Conservation (phyloP, 2,329 filamentous ascomycete species). For the Mycosphaerella arachidis region DNA sequence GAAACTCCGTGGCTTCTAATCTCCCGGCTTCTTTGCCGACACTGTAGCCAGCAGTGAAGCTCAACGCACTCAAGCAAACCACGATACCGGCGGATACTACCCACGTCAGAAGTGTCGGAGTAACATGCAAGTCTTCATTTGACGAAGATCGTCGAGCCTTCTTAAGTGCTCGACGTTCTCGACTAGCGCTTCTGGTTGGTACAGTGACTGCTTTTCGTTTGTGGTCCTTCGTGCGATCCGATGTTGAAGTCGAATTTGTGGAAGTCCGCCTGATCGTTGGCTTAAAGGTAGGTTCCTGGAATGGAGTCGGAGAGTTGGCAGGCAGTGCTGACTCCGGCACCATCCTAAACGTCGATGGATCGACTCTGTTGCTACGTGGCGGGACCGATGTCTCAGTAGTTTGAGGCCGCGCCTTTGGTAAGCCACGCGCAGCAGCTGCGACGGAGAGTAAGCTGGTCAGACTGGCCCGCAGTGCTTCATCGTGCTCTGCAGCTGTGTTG, state of each 20-base stretch:
- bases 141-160: constrained; percentile 37
- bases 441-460: constrained; percentile 95
- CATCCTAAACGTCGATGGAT: constrained; percentile 53
- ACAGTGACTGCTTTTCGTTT: constrained; percentile 43
- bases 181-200: constrained; percentile 37
- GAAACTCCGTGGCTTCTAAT: constrained; percentile 20
- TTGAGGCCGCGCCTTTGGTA: constrained; percentile 55
- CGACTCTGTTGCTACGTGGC: constrained; percentile 35
- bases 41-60: constrained; percentile 61
- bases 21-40: constrained; percentile 50
- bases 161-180: constrained; percentile 43
- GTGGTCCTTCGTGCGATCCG: constrained; percentile 31
- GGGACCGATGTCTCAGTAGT: constrained; percentile 16
- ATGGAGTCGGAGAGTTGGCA: constrained; percentile 23
- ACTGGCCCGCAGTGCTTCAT: constrained; percentile 85
- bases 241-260: constrained; percentile 27
- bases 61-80: constrained; percentile 59
- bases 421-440: constrained; percentile 78
- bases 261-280: constrained; percentile 34
- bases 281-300: constrained; percentile 32
- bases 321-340: constrained; percentile 55
- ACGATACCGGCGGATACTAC: constrained; percentile 62
- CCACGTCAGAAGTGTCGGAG: constrained; percentile 61
- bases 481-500: constrained; percentile 70
- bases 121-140: constrained; percentile 39